phyloP scores from a whole-genome alignment of 106 monocot genomes.

The Hemerocallis citrina region DNA sequence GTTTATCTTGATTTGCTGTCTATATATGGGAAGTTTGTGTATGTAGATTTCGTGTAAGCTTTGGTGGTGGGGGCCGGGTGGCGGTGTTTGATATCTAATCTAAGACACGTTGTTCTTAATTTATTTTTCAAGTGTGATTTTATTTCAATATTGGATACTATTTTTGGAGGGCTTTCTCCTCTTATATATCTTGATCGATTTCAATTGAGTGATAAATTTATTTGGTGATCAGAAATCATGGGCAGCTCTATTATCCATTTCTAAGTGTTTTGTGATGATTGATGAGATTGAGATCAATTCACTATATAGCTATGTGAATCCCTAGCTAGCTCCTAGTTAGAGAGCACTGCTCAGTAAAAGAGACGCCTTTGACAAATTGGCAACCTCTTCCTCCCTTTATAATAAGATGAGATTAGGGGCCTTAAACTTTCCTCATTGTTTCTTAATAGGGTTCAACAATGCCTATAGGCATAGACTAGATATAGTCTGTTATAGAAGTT shows the following conservation, averaged over 20 bases:
- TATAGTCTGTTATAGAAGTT: neutral
- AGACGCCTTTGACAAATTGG: neutral
- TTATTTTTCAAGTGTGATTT: neutral
- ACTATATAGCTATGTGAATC: too few relatives aligned
- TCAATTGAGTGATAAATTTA: too few relatives aligned
- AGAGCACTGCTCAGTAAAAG: neutral
- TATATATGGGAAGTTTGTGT: neutral
- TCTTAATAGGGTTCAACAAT: neutral
- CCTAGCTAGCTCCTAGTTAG: neutral
- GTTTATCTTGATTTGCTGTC: neutral
- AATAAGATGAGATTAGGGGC: neutral
- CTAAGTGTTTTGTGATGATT: too few relatives aligned
- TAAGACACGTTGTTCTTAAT: neutral
- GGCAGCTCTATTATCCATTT: too few relatives aligned
- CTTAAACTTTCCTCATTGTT: neutral
- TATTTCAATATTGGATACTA: constrained; percentile 2
- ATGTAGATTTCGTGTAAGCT: constrained; percentile 4
- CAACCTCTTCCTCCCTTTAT: neutral
- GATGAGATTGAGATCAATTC: too few relatives aligned
- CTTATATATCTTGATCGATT: too few relatives aligned
- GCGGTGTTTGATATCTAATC: neutral
- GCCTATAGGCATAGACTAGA: too few relatives aligned
- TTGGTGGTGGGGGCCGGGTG: constrained; percentile 2
- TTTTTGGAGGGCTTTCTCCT: neutral
- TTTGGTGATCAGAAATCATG: too few relatives aligned